Evolutionary conservation across 2,329 filamentous ascomycete genomes (phyloP).

Genomic region (Colletotrichum theobromicola): DNA sequence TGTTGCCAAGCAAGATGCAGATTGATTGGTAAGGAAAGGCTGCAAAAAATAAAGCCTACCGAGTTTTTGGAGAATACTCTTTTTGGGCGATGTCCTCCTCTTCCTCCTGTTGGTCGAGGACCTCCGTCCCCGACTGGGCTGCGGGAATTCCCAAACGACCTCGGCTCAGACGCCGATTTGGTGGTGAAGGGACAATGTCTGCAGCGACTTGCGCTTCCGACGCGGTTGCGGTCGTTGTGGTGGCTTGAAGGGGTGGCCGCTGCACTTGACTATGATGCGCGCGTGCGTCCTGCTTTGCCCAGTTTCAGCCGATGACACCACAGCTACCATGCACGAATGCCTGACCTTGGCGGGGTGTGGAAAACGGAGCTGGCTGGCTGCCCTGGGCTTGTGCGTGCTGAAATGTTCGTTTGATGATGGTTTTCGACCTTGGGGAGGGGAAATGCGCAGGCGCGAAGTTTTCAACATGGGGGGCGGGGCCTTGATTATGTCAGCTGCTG

Average conservation of each 20-base stretch:
- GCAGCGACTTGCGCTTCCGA: neutral
- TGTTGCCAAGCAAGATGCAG: neutral
- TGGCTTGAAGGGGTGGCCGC: neutral
- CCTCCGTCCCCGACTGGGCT: neutral
- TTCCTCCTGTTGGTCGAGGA: neutral
- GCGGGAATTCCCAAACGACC: neutral
- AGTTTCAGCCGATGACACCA: constrained; percentile 21
- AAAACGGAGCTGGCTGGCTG: constrained; percentile 6
- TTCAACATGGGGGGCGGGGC: constrained; percentile 19
- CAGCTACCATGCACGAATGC: constrained; percentile 21
- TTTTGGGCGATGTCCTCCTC: neutral
- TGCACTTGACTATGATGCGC: constrained; percentile 3
- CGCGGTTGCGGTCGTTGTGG: neutral
- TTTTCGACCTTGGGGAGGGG: constrained; percentile 28
- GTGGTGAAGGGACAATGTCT: neutral
- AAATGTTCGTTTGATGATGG: constrained; percentile 30
- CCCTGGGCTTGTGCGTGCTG: constrained; percentile 25
- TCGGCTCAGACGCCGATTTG: neutral
- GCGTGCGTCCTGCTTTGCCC: neutral
- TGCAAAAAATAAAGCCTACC: constrained; percentile 19
- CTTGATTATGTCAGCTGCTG: neutral
- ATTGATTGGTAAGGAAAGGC: constrained; percentile 17
- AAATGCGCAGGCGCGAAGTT: constrained; percentile 31
- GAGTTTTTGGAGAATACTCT: neutral
- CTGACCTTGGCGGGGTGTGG: constrained; percentile 17